These are phyloP conservation scores for Plasmodium inui DNA, from an alignment of 169 alveolate species.

Conservation along the genomic window DNA sequence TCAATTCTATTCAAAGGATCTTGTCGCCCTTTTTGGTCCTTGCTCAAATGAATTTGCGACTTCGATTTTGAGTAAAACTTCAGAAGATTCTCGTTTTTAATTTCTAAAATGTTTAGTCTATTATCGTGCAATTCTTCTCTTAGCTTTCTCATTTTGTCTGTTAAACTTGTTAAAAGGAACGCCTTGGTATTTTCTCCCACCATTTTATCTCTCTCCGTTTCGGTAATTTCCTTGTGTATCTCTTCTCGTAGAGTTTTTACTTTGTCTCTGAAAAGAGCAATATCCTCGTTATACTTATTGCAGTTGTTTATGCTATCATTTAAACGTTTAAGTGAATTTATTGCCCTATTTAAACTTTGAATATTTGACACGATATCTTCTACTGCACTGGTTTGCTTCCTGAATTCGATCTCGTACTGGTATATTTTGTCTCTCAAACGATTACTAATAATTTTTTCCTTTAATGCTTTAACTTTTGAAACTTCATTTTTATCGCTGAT, in stretches of 20 bases:
- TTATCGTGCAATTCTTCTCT: neutral
- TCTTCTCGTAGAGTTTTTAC: slow-evolving; percentile 2
- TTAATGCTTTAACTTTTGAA: neutral
- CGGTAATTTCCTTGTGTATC: slow-evolving; percentile 6
- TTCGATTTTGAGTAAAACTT: slow-evolving; percentile 18
- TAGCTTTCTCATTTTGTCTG: neutral
- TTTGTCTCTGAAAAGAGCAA: neutral
- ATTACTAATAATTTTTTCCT: neutral
- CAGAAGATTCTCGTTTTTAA: neutral
- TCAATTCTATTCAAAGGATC: neutral
- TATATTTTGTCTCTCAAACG: neutral
- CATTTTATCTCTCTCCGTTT: neutral
- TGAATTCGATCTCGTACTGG: neutral
- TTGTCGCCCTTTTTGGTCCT: neutral
- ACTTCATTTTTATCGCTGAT: neutral
- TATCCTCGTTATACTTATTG: neutral
- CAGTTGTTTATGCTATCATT: slow-evolving; percentile 6
- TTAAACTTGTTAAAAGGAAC: neutral
- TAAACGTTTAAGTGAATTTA: neutral
- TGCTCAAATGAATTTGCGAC: neutral
- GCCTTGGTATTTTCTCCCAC: neutral
- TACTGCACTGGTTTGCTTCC: neutral
- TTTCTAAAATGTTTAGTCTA: neutral
- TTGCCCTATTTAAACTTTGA: neutral
- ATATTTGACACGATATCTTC: neutral